A percentile compares a stretch with the other conserved stretches of the same genome.
Conservation (phyloP, 129 eudicot genomes). For the Dittrichia graveolens region DNA sequence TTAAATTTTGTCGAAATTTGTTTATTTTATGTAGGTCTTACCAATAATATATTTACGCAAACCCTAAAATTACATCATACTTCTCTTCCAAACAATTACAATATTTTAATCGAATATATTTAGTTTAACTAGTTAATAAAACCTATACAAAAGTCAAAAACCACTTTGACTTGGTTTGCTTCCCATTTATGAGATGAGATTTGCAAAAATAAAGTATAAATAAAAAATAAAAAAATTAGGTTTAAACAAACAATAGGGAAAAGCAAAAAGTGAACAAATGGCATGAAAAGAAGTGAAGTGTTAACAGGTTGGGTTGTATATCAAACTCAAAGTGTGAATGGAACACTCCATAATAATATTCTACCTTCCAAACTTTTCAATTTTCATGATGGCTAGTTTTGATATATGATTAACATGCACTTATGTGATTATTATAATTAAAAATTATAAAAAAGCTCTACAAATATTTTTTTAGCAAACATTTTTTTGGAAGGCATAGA, state of each 20-base stretch:
- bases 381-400: background rate
- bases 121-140: background rate
- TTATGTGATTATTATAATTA: background rate
- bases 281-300: slow-evolving; percentile 8
- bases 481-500: too few relatives aligned
- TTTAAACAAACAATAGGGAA: background rate
- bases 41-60: too few relatives aligned
- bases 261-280: background rate
- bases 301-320: background rate
- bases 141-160: background rate
- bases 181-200: too few relatives aligned
- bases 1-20: too few relatives aligned
- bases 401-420: background rate
- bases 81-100: background rate
- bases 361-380: background rate
- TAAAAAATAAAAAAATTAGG: background rate
- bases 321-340: slow-evolving; percentile 12
- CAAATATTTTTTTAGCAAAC: too few relatives aligned
- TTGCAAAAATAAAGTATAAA: background rate
- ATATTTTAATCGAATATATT: background rate
- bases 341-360: background rate
- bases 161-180: too few relatives aligned
- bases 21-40: too few relatives aligned
- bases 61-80: background rate
- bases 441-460: too few relatives aligned